A percentile compares a stretch with the other conserved stretches of the same genome.
These are phyloP conservation scores for Chloranthus sessilifolius DNA, from an alignment of 164 flowering plant genomes.

Conservation along the genomic window DNA sequence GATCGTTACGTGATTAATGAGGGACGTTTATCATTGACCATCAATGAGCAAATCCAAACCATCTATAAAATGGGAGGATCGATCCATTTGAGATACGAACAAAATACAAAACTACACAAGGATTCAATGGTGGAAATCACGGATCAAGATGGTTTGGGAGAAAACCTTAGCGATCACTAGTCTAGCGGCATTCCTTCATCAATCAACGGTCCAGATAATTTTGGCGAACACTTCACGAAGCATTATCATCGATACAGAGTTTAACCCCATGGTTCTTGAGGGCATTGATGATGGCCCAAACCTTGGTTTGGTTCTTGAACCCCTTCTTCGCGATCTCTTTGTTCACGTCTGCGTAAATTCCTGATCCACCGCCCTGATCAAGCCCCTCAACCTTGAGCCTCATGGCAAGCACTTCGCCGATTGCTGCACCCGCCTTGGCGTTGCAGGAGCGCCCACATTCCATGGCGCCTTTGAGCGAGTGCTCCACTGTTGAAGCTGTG, in stretches of 20 bases:
- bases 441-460: constrained; percentile 85
- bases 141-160: no score
- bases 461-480: constrained; percentile 52
- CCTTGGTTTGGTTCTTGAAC: constrained; percentile 55
- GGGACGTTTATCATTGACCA: no score
- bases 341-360: constrained; percentile 59
- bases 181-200: no score
- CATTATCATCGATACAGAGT: constrained; percentile 59
- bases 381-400: constrained; percentile 85
- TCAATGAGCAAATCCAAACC: no score
- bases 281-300: constrained; percentile 87
- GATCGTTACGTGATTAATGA: no score
- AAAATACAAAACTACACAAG: no score
- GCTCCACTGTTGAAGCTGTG: constrained; percentile 88
- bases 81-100: no score
- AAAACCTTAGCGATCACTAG: no score
- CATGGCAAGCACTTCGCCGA: constrained; percentile 94
- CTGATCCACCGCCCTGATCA: constrained; percentile 59
- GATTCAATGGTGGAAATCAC: no score
- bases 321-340: constrained; percentile 88
- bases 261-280: constrained; percentile 70
- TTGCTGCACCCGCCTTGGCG: constrained; percentile 81
- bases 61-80: no score
- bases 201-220: no score
- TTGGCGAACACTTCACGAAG: no score